Percentiles rank a stretch among this genome's conserved stretches.
Conservation (phyloP, 2,329 filamentous ascomycete genomes). For the Cladosporium austrohemisphaericum region DNA sequence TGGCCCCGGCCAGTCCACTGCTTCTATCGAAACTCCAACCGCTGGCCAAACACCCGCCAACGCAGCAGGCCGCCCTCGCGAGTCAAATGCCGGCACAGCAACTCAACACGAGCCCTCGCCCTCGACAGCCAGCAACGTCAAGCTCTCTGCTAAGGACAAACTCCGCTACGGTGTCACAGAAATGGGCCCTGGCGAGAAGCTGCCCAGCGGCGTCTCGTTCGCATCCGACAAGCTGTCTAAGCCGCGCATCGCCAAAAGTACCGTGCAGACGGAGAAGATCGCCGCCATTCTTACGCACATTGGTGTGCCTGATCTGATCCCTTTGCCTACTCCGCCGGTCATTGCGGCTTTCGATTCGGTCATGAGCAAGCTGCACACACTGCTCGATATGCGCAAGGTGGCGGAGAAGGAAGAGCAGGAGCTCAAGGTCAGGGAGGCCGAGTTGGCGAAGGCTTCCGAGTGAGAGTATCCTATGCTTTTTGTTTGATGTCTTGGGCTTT, state of each 20-base stretch:
- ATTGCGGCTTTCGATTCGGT: constrained; percentile 69
- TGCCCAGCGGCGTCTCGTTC: constrained; percentile 83
- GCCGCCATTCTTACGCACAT: constrained; percentile 68
- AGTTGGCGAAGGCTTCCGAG: too few species aligned
- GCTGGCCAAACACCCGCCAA: constrained; percentile 23
- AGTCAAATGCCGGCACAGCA: constrained; percentile 40
- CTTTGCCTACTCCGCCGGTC: constrained; percentile 70
- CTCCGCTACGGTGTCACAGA: constrained; percentile 73
- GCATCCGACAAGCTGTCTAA: constrained; percentile 79
- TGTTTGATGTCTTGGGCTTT: too few species aligned
- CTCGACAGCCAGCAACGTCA: constrained; percentile 11
- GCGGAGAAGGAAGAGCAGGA: constrained; percentile 73
- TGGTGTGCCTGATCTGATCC: constrained; percentile 64
- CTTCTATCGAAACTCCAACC: constrained; percentile 8
- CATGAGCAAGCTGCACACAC: constrained; percentile 61
- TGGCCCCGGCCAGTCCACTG: constrained; percentile 11
- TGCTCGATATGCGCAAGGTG: constrained; percentile 71
- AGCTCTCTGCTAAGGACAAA: constrained; percentile 70
- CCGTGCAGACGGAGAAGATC: constrained; percentile 72
- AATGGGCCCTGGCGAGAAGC: constrained; percentile 66
- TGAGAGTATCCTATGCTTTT: background rate
- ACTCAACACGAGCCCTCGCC: constrained; percentile 24
- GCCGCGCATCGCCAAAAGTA: constrained; percentile 71
- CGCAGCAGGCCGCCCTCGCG: constrained; percentile 32
- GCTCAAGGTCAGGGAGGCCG: constrained; percentile 52